Evolutionary conservation across 1,284 basidiomycete genomes (phyloP).

Genomic region (Ustilago sp.): DNA sequence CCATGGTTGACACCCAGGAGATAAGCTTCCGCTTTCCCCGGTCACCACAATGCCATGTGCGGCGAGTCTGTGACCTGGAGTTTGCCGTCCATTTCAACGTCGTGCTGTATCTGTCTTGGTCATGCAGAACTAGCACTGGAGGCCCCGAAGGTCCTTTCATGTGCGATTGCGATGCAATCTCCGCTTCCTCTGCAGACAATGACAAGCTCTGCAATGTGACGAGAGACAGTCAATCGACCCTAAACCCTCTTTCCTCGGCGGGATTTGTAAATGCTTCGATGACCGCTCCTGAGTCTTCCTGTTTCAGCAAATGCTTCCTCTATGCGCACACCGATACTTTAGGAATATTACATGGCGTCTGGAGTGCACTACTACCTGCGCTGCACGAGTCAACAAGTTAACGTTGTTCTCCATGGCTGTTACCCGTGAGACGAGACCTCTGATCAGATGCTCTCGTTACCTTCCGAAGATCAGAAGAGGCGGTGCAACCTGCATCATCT

Average conservation of each 20-base stretch:
- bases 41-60: background rate
- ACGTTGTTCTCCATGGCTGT: too few species aligned
- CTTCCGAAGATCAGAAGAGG: too few species aligned
- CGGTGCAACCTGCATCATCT: conserved; percentile 4
- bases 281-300: background rate
- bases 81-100: background rate
- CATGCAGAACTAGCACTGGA: background rate
- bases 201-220: background rate
- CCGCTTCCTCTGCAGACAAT: conserved; percentile 26
- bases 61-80: background rate
- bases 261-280: background rate
- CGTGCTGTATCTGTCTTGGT: background rate
- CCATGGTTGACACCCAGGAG: conserved; percentile 15
- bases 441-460: background rate
- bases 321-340: too few species aligned
- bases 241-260: background rate
- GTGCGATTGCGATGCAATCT: conserved; percentile 10
- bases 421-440: background rate
- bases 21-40: conserved; percentile 10
- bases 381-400: background rate
- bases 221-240: background rate
- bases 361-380: background rate
- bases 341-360: too few species aligned
- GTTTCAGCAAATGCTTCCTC: background rate
- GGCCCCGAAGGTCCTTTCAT: background rate